Evolutionary conservation across 306 rosid species (phyloP).

Genomic region (Hippophae rhamnoides): DNA sequence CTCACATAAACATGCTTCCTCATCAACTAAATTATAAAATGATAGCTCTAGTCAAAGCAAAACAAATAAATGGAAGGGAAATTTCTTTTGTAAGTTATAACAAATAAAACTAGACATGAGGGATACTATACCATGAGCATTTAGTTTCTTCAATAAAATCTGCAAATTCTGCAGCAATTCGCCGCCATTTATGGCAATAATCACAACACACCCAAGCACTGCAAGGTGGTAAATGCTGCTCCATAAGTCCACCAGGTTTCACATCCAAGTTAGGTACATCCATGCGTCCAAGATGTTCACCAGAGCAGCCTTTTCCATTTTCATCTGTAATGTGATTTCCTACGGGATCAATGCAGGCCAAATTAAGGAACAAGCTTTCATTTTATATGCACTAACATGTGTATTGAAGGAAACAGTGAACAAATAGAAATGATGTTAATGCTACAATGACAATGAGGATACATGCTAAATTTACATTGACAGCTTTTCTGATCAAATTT

Average conservation of each 20-base stretch:
- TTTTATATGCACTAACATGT: constrained; percentile 11
- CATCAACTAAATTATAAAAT: too few relatives aligned
- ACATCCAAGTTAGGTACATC: constrained; percentile 27
- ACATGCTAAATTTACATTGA: background rate
- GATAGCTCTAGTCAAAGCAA: background rate
- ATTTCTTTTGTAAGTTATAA: constrained; percentile 9
- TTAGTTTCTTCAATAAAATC: constrained; percentile 67
- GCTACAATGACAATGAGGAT: background rate
- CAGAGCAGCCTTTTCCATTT: constrained; percentile 25
- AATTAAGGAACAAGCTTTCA: constrained; percentile 18
- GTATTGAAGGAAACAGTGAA: constrained; percentile 16
- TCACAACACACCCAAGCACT: constrained; percentile 98
- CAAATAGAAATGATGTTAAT: constrained; percentile 7
- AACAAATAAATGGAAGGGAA: constrained; percentile 7
- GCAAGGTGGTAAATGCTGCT: constrained; percentile 41
- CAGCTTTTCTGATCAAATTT: background rate
- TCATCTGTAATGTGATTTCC: constrained; percentile 40
- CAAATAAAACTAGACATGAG: constrained; percentile 14
- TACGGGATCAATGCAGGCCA: constrained; percentile 21
- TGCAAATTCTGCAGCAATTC: constrained; percentile 78
- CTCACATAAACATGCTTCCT: too few relatives aligned
- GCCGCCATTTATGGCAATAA: constrained; percentile 94
- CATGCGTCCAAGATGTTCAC: constrained; percentile 23
- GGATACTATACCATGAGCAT: constrained; percentile 63
- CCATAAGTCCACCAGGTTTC: constrained; percentile 34